Evolutionary conservation across 257 asterid species (phyloP), one percentile per base, ranked within the genome.

Genomic region (Agastache rugosa): DNA sequence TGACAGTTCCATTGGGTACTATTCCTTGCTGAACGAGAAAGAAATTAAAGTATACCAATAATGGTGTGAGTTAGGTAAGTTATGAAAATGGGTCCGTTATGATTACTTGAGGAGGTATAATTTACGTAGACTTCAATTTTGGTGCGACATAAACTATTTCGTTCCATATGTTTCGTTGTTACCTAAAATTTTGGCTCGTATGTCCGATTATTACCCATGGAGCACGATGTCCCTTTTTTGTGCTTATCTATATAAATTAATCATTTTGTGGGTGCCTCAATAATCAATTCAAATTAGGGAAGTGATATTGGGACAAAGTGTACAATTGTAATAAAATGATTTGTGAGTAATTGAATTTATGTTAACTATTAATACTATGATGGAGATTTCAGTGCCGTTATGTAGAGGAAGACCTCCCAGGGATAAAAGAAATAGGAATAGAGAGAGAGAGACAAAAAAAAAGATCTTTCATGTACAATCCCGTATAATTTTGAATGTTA

Each of bases 41-140:
- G 25, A 50, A 6, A 50, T 50, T 8, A n/a, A n/a, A n/a, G n/a
- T n/a, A n/a, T 50, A 50, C 22, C 23, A 22, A 74, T 65, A 11
- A 2, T 56, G 61, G 42, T 44, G n/a, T n/a, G 69, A 67, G 53
- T 67, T 22, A 51, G 64, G 74, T 76, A 16, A 51, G 68, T 47
- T n/a, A 29, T 29, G 35, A 47, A n/a, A 14, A 71, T 67, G 54
- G 69, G 47, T 25, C 62, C 63, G 20, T 39, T 54, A 51, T 47
- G 47, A 48, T 62, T 34, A 58, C 11, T 31, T 62, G 19, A 3
- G 71, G 72, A n/a, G n/a, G n/a, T 25, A 50, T 70, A 50, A 63
- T 73, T 29, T 47, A 31, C 71, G 7, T 67, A 48, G 75, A 44
- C 61, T 44, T 56, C 48, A 19, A 34, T 34, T 15, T 55, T 55